Percentiles rank a stretch among this genome's conserved stretches.
Conservation (phyloP, 2,329 filamentous ascomycete genomes). For the Geoglossum cookeanum region DNA sequence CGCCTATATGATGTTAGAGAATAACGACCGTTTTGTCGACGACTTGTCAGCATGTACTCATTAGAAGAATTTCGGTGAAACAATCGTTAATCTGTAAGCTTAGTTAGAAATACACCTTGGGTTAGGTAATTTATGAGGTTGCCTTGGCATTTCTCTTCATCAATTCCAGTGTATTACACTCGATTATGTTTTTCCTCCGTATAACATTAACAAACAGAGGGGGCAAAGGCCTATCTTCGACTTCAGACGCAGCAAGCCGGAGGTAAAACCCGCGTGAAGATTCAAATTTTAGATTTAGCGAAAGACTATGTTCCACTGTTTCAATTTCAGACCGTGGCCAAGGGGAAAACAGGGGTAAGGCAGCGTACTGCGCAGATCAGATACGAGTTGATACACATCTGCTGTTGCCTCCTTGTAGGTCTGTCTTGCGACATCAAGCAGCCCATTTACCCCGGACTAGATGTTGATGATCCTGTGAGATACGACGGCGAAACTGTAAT, state of each 20-base stretch:
- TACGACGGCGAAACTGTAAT: not conserved
- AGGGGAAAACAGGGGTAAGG: not conserved
- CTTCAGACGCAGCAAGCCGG: conserved; percentile 39
- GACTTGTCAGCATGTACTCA: conserved; percentile 31
- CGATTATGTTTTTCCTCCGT: conserved; percentile 52
- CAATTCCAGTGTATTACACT: conserved; percentile 73
- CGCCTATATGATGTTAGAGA: conserved; percentile 20
- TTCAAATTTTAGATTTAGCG: conserved; percentile 55
- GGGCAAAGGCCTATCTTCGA: conserved; percentile 41
- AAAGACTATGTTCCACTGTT: conserved; percentile 36
- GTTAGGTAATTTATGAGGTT: not conserved
- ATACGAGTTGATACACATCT: conserved; percentile 54
- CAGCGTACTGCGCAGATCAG: conserved; percentile 41
- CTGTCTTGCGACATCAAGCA: conserved; percentile 74
- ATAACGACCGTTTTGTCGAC: not conserved
- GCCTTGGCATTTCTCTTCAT: conserved; percentile 50
- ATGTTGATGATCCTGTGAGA: not conserved
- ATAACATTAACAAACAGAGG: conserved; percentile 59
- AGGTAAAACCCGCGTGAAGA: conserved; percentile 64
- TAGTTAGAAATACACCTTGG: not conserved
- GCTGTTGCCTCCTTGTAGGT: conserved; percentile 78
- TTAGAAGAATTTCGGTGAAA: conserved; percentile 46
- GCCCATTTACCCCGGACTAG: conserved; percentile 59
- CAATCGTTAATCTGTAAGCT: conserved; percentile 55
- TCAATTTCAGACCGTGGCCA: conserved; percentile 6